Evolutionary conservation across 2,329 filamentous ascomycete species (phyloP).

Genomic region (Arthrobotrys pseudoclavata): DNA sequence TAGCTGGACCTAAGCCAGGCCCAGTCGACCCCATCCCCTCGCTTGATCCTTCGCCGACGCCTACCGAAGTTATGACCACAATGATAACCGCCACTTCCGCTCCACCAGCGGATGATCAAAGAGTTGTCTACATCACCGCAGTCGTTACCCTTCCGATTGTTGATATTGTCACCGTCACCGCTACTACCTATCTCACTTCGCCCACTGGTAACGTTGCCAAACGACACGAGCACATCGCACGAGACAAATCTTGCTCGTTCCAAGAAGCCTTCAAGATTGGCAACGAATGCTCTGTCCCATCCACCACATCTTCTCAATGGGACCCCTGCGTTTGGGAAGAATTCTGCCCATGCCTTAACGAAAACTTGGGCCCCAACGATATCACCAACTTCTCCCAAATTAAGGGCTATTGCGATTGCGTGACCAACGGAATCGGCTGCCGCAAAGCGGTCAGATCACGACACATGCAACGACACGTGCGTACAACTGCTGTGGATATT

Average conservation of each 20-base stretch:
- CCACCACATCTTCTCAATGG: constrained; percentile 38
- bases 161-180: constrained; percentile 33
- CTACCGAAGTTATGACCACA: neutral
- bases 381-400: constrained; percentile 51
- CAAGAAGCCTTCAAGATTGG: constrained; percentile 40
- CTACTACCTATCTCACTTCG: constrained; percentile 17
- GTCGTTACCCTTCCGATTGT: constrained; percentile 25
- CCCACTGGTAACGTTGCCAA: neutral
- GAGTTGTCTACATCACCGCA: constrained; percentile 40
- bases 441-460: constrained; percentile 10
- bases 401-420: constrained; percentile 57
- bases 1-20: constrained; percentile 33
- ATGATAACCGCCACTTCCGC: constrained; percentile 9
- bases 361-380: constrained; percentile 40
- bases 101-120: neutral
- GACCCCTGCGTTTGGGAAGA: constrained; percentile 49
- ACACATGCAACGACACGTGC: constrained; percentile 26
- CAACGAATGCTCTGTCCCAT: constrained; percentile 31
- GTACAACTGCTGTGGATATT: constrained; percentile 18
- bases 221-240: neutral
- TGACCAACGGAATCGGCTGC: constrained; percentile 40
- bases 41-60: neutral
- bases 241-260: constrained; percentile 33
- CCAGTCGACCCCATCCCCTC: constrained; percentile 2
- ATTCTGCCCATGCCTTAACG: constrained; percentile 49